Conservation (phyloP, 1,284 basidiomycete genomes). For the Tremellales sp. region DNA sequence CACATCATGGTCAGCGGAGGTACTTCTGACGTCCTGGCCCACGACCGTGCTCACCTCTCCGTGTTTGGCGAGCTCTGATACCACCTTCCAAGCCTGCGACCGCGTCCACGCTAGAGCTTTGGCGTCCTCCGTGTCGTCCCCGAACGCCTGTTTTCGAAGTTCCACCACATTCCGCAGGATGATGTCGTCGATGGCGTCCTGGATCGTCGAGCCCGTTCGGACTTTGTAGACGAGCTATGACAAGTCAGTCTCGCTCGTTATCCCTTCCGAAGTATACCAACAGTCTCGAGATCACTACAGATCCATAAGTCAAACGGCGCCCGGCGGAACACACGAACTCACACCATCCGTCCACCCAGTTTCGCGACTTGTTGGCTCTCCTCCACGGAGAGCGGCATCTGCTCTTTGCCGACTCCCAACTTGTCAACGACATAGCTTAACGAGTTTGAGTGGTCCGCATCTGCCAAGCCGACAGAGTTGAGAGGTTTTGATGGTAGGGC, state of each 20-base stretch:
- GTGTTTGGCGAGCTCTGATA: conserved; percentile 67
- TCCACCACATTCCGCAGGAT: conserved; percentile 74
- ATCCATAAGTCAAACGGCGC: neutral
- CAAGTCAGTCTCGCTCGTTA: no score
- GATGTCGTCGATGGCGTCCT: conserved; percentile 84
- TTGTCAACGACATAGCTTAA: conserved; percentile 77
- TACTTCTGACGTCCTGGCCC: neutral
- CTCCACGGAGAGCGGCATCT: conserved; percentile 52
- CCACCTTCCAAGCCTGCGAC: conserved; percentile 81
- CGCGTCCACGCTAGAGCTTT: conserved; percentile 77
- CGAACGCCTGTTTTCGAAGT: conserved; percentile 85
- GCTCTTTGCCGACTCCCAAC: conserved; percentile 54
- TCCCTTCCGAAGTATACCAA: conserved; percentile 2
- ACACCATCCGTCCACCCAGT: conserved; percentile 78
- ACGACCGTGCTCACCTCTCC: conserved; percentile 57
- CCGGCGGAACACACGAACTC: neutral
- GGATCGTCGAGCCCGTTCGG: conserved; percentile 64
- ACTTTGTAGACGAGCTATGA: conserved; percentile 77
- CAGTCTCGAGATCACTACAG: conserved; percentile 38
- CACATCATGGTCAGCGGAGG: neutral
- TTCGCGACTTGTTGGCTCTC: conserved; percentile 62
- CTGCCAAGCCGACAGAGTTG: conserved; percentile 69
- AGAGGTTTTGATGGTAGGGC: conserved; percentile 85
- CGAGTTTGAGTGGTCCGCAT: conserved; percentile 78
- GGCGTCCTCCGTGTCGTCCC: conserved; percentile 82